phyloP scores from a whole-genome alignment of 352 stramenopile species.

The Globisporangium echinulatum region DNA sequence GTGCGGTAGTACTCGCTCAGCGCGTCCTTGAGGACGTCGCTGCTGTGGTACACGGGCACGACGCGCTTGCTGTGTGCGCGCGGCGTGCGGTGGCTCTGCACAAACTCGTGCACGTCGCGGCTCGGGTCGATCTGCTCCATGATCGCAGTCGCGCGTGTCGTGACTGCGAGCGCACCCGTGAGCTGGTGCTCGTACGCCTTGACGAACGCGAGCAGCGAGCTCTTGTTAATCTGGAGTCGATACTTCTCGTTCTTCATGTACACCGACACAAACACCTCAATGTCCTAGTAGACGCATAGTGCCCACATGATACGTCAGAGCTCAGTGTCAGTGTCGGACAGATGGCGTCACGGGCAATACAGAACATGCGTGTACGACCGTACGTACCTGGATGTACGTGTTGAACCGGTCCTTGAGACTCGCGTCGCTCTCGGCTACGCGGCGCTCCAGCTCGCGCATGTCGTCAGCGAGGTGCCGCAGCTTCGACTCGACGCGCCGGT shows the following conservation, averaged over 20 bases:
- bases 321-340: neutral
- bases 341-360: neutral
- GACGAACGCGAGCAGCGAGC: conserved; percentile 56
- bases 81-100: conserved; percentile 39
- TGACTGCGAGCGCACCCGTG: conserved; percentile 23
- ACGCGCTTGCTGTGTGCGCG: conserved; percentile 40
- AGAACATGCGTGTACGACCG: neutral
- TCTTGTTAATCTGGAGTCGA: conserved; percentile 75
- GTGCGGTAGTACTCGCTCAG: conserved; percentile 39
- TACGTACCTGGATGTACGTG: conserved; percentile 50
- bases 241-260: conserved; percentile 88
- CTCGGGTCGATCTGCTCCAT: conserved; percentile 53
- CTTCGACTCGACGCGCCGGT: conserved; percentile 34
- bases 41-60: conserved; percentile 32
- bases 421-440: conserved; percentile 26
- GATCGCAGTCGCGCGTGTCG: conserved; percentile 27
- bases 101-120: conserved; percentile 61
- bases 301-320: neutral
- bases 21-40: conserved; percentile 48
- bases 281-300: conserved; percentile 33
- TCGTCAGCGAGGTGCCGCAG: conserved; percentile 43
- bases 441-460: conserved; percentile 28
- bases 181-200: conserved; percentile 70
- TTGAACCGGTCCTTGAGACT: conserved; percentile 38
- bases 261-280: conserved; percentile 64